These are phyloP conservation scores for Smallanthus sonchifolius DNA, from an alignment of 129 eudicot genomes.

Conservation along the genomic window DNA sequence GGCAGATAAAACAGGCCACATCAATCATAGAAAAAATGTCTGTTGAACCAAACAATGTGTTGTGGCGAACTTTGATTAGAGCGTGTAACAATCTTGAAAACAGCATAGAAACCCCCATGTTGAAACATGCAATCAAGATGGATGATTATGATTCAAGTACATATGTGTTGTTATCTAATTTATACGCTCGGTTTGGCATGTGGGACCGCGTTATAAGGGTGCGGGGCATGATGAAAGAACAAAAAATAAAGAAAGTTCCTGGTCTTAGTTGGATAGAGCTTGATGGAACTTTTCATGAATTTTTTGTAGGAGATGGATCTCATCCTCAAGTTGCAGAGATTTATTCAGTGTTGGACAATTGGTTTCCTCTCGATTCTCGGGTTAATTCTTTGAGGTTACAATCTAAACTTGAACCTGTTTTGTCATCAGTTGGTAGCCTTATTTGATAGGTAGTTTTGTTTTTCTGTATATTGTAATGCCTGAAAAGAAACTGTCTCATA, in stretches of 20 bases:
- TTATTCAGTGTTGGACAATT: slow-evolving; percentile 41
- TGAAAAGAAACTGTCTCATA: neutral
- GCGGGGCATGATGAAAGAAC: slow-evolving; percentile 47
- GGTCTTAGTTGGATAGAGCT: slow-evolving; percentile 71
- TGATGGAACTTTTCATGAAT: slow-evolving; percentile 53
- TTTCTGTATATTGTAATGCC: slow-evolving; percentile 6
- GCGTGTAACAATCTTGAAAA: slow-evolving; percentile 48
- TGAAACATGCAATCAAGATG: slow-evolving; percentile 30
- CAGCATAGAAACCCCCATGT: slow-evolving; percentile 35
- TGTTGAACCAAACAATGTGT: slow-evolving; percentile 54
- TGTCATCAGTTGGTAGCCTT: slow-evolving; percentile 14
- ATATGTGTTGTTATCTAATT: slow-evolving; percentile 61
- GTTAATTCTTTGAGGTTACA: slow-evolving; percentile 15
- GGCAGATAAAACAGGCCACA: slow-evolving; percentile 53
- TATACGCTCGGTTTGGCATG: slow-evolving; percentile 58
- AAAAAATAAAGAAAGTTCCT: slow-evolving; percentile 45
- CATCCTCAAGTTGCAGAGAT: slow-evolving; percentile 46
- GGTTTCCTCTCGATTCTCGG: slow-evolving; percentile 6
- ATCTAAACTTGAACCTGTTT: slow-evolving; percentile 18
- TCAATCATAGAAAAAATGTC: slow-evolving; percentile 55
- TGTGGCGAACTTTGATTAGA: slow-evolving; percentile 58
- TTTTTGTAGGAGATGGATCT: slow-evolving; percentile 49
- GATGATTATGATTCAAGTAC: slow-evolving; percentile 39
- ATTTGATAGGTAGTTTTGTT: slow-evolving; percentile 3
- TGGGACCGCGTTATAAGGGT: slow-evolving; percentile 63